A percentile compares a stretch with the other conserved stretches of the same genome.
Evolutionary conservation across 2,329 filamentous ascomycete genomes (phyloP).

Genomic region (Podosphaera xanthii): DNA sequence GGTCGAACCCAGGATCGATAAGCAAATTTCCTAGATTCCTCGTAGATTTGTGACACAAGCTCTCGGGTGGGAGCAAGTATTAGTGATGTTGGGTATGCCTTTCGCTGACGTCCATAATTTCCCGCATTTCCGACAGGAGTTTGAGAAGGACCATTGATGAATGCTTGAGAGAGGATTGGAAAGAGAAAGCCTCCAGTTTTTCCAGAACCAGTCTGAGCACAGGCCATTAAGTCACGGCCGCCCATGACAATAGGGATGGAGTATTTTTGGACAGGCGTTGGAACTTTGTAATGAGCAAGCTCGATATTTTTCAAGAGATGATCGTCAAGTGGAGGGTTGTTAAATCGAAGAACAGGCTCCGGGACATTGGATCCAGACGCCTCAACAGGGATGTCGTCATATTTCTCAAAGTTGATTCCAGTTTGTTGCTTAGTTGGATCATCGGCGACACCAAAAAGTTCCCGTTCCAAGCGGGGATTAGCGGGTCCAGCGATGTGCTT

Average conservation of each 20-base stretch:
- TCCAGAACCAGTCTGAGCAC: slow-evolving; percentile 97
- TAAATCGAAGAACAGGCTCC: slow-evolving; percentile 75
- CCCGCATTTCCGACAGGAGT: slow-evolving; percentile 36
- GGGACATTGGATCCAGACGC: slow-evolving; percentile 85
- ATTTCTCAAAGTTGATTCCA: slow-evolving; percentile 99
- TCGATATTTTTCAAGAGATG: slow-evolving; percentile 86
- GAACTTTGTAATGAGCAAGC: slow-evolving; percentile 81
- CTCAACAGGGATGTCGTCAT: slow-evolving; percentile 97
- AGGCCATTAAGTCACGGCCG: slow-evolving; percentile 96
- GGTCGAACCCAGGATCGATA: slow-evolving; percentile 98
- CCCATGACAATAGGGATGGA: slow-evolving; percentile 97
- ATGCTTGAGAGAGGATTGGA: slow-evolving; percentile 95
- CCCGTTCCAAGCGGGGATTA: slow-evolving; percentile 79
- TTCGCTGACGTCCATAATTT: slow-evolving; percentile 79
- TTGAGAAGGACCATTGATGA: slow-evolving; percentile 62
- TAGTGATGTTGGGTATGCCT: slow-evolving; percentile 88
- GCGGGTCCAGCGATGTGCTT: slow-evolving; percentile 81
- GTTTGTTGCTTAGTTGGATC: slow-evolving; percentile 90
- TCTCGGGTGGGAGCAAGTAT: slow-evolving; percentile 95
- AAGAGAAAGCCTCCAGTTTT: slow-evolving; percentile 99
- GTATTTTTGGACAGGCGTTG: slow-evolving; percentile 97
- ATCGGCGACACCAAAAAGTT: slow-evolving; percentile 78
- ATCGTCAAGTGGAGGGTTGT: slow-evolving; percentile 83
- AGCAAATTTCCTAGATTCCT: slow-evolving; percentile 91
- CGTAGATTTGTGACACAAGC: slow-evolving; percentile 95